A percentile compares a stretch with the other conserved stretches of the same genome.
Evolutionary conservation across 2,329 filamentous ascomycete species (phyloP).

Genomic region (Fusarium paranaense): DNA sequence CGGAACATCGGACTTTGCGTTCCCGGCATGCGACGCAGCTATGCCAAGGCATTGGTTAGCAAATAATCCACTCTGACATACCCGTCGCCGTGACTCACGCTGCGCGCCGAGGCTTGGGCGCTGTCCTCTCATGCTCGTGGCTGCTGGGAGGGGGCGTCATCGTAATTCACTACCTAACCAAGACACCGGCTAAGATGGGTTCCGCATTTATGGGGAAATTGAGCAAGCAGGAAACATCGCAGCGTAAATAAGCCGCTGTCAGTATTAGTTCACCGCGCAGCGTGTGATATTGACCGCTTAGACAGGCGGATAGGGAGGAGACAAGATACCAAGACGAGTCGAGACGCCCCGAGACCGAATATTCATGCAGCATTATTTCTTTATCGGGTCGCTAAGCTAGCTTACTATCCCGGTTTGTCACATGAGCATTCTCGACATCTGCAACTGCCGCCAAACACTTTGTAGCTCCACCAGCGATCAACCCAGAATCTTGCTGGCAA

Average conservation of each 20-base stretch:
- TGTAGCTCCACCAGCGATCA: slow-evolving; percentile 15
- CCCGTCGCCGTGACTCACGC: background rate
- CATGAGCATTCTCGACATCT: slow-evolving; percentile 2
- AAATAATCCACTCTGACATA: background rate
- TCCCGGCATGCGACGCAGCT: slow-evolving; percentile 10
- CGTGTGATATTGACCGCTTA: background rate
- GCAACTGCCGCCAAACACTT: background rate
- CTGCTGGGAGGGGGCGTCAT: background rate
- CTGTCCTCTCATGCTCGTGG: background rate
- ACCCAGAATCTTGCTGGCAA: slow-evolving; percentile 18
- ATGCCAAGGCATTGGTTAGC: background rate
- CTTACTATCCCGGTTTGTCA: slow-evolving; percentile 1
- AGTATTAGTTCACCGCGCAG: background rate
- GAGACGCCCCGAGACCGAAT: background rate
- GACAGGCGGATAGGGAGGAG: background rate
- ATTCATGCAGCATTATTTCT: background rate
- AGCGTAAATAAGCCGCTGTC: background rate
- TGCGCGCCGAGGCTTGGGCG: background rate
- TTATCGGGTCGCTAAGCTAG: slow-evolving; percentile 1
- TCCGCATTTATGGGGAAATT: background rate
- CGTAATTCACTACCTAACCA: background rate
- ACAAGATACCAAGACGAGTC: background rate
- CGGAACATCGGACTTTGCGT: slow-evolving; percentile 20
- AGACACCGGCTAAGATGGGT: background rate
- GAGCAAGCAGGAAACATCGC: background rate